Conservation (phyloP, 805 yeast genomes). For the Ascoidea asiatica region DNA sequence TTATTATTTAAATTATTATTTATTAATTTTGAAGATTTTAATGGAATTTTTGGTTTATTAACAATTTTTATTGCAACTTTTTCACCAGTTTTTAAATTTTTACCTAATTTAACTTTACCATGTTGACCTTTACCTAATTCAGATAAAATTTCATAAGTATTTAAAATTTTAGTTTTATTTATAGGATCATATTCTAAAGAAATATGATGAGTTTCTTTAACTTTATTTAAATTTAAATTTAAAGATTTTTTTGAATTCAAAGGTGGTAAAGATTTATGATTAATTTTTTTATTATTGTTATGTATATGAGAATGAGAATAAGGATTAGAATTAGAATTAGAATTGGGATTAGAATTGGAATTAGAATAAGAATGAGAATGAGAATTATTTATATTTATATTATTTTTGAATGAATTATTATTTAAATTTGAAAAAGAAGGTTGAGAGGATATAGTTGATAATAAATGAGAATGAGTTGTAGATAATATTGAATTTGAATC, state of each 20-base stretch:
- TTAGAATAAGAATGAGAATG: background rate
- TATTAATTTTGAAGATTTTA: no score
- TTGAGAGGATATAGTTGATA: no score
- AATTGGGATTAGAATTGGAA: background rate
- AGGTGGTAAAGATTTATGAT: background rate
- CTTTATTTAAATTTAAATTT: conserved; percentile 22
- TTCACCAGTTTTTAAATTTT: conserved; percentile 46
- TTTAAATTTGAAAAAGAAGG: no score
- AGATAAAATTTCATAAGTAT: conserved; percentile 75
- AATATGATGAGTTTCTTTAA: conserved; percentile 74
- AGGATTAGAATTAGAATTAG: background rate
- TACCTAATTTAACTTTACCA: conserved; percentile 92
- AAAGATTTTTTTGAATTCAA: background rate
- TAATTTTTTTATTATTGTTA: background rate
- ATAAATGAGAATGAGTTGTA: no score
- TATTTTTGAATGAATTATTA: no score
- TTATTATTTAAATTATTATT: conserved; percentile 24
- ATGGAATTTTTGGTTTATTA: conserved; percentile 50
- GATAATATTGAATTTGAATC: no score
- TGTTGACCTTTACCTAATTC: conserved; percentile 96
- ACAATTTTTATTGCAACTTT: conserved; percentile 91
- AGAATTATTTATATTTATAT: no score
- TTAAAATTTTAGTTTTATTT: conserved; percentile 65
- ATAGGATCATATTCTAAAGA: conserved; percentile 82
- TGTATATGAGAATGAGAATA: background rate